Conservation (phyloP, 331 rosid genomes). For the Phaseolus coccineus region DNA sequence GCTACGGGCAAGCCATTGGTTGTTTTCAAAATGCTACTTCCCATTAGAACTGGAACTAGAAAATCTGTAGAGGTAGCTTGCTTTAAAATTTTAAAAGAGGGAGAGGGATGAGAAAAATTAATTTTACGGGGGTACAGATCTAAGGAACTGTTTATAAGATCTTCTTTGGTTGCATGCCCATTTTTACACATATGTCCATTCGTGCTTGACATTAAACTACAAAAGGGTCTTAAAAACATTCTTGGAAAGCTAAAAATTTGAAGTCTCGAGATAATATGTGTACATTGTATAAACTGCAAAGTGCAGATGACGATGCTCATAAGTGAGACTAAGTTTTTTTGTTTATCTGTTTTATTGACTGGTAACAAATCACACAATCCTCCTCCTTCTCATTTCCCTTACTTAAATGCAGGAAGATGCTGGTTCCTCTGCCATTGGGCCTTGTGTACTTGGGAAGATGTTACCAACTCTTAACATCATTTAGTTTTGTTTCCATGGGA, state of each 20-base stretch:
- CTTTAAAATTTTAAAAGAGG: constrained; percentile 11
- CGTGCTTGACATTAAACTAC: constrained; percentile 2
- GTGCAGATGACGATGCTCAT: constrained; percentile 10
- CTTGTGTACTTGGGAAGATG: constrained; percentile 76
- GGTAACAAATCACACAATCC: constrained; percentile 7
- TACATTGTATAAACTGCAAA: background rate
- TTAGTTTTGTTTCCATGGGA: constrained; percentile 90
- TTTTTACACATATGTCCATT: background rate
- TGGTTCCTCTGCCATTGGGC: constrained; percentile 91
- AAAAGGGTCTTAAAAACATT: constrained; percentile 8
- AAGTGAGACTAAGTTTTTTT: constrained; percentile 16
- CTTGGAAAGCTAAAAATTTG: constrained; percentile 12
- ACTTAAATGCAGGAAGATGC: constrained; percentile 73
- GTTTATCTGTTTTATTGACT: constrained; percentile 31
- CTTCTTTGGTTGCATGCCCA: background rate
- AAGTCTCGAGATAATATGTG: background rate
- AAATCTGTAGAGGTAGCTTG: background rate
- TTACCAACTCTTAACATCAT: constrained; percentile 77
- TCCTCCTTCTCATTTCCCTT: constrained; percentile 40
- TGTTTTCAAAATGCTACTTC: background rate
- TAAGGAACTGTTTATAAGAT: background rate
- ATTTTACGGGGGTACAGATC: background rate
- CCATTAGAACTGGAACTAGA: background rate
- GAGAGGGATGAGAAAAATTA: background rate
- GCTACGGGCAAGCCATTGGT: constrained; percentile 5